phyloP scores from a whole-genome alignment of 129 eudicot species.

The Ambrosia artemisiifolia region DNA sequence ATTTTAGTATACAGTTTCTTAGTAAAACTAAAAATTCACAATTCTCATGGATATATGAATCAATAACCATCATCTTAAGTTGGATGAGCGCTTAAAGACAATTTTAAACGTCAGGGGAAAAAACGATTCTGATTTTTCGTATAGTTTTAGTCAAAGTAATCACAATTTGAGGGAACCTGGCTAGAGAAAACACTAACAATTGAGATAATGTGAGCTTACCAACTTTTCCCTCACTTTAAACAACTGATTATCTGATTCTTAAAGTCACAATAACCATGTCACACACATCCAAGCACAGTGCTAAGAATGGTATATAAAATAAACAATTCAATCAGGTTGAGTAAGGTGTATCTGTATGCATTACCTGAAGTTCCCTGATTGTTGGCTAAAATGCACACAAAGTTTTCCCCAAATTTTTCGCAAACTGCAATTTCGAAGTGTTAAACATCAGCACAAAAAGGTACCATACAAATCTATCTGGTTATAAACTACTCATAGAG shows the following conservation, averaged over 20 bases:
- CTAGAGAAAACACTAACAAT: no score
- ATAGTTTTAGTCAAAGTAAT: no score
- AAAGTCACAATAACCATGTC: no score
- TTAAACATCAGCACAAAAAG: constrained; percentile 9
- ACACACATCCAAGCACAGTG: no score
- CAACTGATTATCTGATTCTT: no score
- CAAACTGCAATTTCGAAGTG: constrained; percentile 52
- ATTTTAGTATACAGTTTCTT: background rate
- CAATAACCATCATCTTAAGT: background rate
- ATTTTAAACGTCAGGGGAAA: background rate
- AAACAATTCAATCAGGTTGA: no score
- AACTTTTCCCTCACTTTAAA: no score
- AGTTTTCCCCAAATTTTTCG: constrained; percentile 83
- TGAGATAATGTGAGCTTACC: no score
- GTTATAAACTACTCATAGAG: no score
- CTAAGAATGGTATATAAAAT: no score
- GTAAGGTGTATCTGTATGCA: constrained; percentile 4
- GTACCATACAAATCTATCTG: background rate
- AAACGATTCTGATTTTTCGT: background rate
- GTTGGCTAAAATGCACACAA: constrained; percentile 84
- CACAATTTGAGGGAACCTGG: no score
- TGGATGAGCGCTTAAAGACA: background rate
- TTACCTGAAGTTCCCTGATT: constrained; percentile 90
- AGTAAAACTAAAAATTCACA: background rate
- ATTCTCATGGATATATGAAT: background rate